Conservation (phyloP, 2,329 filamentous ascomycete genomes). For the Xylariaceae sp. region DNA sequence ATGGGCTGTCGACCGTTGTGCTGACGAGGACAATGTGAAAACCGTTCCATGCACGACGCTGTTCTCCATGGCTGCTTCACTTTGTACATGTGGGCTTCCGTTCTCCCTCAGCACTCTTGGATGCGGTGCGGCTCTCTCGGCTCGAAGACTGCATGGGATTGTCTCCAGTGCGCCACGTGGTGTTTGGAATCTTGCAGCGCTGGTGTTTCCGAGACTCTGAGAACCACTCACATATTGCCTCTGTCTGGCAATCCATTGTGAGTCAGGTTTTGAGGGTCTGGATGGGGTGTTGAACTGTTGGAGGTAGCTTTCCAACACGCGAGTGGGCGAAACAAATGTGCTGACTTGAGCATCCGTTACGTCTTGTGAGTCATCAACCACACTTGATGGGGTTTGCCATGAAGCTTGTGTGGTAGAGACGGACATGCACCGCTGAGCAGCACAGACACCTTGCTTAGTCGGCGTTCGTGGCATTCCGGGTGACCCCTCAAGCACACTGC, state of each 20-base stretch:
- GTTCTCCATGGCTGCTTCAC: conserved; percentile 15
- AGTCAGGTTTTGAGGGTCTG: conserved; percentile 8
- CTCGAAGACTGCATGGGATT: conserved; percentile 23
- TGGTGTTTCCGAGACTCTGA: neutral
- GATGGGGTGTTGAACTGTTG: conserved; percentile 34
- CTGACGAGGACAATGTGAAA: conserved; percentile 15
- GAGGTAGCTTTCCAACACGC: conserved; percentile 49
- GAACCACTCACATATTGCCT: neutral
- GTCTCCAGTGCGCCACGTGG: conserved; percentile 14
- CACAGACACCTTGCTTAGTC: neutral
- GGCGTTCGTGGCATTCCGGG: conserved; percentile 32
- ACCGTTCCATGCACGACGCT: conserved; percentile 27
- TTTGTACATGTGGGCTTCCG: neutral
- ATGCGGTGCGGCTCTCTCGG: neutral
- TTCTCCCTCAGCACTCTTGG: neutral
- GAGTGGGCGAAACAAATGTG: conserved; percentile 46
- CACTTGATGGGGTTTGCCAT: conserved; percentile 46
- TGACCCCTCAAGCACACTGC: conserved; percentile 43
- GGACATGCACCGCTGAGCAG: conserved; percentile 2
- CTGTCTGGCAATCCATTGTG: conserved; percentile 4
- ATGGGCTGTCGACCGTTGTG: conserved; percentile 9
- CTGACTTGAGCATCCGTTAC: conserved; percentile 32
- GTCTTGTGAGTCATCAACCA: conserved; percentile 55
- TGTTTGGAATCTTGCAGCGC: conserved; percentile 4
- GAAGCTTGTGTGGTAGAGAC: conserved; percentile 31